phyloP scores from a whole-genome alignment of 768 basidiomycete genomes.

The Pleurotus tuoliensis region DNA sequence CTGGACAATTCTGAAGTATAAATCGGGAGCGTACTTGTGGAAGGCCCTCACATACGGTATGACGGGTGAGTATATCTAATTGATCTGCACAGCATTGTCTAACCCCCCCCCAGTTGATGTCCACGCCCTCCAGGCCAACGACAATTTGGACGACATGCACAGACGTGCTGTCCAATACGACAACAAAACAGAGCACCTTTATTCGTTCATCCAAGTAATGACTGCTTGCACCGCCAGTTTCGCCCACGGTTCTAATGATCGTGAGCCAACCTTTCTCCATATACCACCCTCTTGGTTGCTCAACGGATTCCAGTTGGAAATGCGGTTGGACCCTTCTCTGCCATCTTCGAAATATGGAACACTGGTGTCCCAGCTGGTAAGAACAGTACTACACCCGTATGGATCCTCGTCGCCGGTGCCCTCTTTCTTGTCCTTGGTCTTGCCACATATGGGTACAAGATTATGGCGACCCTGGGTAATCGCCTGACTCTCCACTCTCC shows the following conservation, averaged over 20 bases:
- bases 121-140: conserved; percentile 15
- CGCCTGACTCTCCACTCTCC: conserved; percentile 26
- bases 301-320: conserved; percentile 14
- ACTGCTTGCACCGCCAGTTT: conserved; percentile 26
- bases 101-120: conserved; percentile 14
- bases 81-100: too few relatives aligned
- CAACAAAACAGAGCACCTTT: conserved; percentile 27
- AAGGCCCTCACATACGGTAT: conserved; percentile 19
- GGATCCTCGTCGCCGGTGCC: conserved; percentile 23
- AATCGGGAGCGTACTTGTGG: conserved; percentile 18
- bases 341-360: conserved; percentile 22
- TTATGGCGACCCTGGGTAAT: conserved; percentile 26
- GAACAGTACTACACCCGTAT: conserved; percentile 18
- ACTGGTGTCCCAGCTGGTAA: conserved; percentile 15
- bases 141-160: conserved; percentile 18
- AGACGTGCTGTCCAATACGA: conserved; percentile 19
- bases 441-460: conserved; percentile 22
- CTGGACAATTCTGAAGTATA: conserved; percentile 23
- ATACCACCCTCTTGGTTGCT: neutral
- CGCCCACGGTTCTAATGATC: conserved; percentile 24
- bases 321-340: conserved; percentile 26
- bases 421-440: conserved; percentile 22
- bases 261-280: neutral
- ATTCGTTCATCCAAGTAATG: conserved; percentile 26
- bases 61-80: neutral